phyloP scores from a whole-genome alignment of 2,329 filamentous ascomycete genomes.

The Fusarium nurragi region DNA sequence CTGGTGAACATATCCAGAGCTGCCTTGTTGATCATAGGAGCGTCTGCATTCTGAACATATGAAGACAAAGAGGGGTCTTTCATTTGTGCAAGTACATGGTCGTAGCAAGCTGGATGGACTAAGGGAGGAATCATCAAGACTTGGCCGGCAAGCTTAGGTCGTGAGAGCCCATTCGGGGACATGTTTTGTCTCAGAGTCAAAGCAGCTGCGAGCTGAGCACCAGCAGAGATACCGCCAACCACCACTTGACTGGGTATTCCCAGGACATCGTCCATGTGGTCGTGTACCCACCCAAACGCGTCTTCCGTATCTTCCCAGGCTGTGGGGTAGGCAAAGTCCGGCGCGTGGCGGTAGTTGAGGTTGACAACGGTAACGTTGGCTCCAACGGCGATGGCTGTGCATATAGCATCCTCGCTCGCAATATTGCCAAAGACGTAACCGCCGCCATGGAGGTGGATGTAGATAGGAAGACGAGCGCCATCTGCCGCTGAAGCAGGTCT shows the following conservation, averaged over 20 bases:
- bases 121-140: constrained; percentile 61
- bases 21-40: constrained; percentile 51
- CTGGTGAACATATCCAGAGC: constrained; percentile 33
- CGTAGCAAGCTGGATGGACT: constrained; percentile 37
- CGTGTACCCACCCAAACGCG: constrained; percentile 63
- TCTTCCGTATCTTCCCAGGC: constrained; percentile 65
- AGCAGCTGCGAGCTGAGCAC: constrained; percentile 54
- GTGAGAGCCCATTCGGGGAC: constrained; percentile 14
- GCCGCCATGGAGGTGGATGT: constrained; percentile 64
- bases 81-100: constrained; percentile 48
- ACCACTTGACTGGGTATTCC: constrained; percentile 47
- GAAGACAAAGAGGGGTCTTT: constrained; percentile 54
- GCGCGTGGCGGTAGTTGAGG: constrained; percentile 68
- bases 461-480: constrained; percentile 58
- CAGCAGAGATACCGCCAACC: constrained; percentile 61
- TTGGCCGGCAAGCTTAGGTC: constrained; percentile 57
- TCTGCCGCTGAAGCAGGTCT: constrained; percentile 11
- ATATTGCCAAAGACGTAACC: constrained; percentile 67
- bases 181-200: constrained; percentile 53
- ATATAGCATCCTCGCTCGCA: constrained; percentile 62
- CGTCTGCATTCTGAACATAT: constrained; percentile 56
- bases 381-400: constrained; percentile 57
- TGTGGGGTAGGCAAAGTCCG: constrained; percentile 61
- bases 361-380: constrained; percentile 59
- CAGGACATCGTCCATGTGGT: constrained; percentile 18